Evolutionary conservation across 2,329 filamentous ascomycete species (phyloP).

Genomic region (Ustulina deusta): DNA sequence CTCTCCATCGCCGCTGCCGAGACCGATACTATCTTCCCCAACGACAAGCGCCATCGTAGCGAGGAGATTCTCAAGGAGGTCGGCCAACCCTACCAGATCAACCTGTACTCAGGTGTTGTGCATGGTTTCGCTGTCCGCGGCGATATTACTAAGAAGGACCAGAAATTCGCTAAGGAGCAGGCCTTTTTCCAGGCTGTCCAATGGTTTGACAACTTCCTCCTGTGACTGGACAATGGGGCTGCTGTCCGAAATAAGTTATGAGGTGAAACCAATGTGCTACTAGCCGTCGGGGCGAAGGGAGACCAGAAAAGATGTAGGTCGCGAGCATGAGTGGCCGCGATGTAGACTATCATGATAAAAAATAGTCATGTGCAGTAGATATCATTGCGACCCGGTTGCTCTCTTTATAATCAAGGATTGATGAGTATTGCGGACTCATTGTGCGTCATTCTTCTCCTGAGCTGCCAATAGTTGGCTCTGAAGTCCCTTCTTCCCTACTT

Average conservation of each 20-base stretch:
- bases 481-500: constrained; percentile 73
- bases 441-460: constrained; percentile 36
- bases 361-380: constrained; percentile 14
- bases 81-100: constrained; percentile 78
- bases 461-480: constrained; percentile 67
- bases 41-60: constrained; percentile 71
- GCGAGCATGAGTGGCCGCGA: neutral
- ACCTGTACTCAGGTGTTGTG: constrained; percentile 74
- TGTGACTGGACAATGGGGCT: constrained; percentile 34
- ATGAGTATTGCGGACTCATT: constrained; percentile 14
- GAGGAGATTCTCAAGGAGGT: constrained; percentile 71
- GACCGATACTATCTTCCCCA: constrained; percentile 74
- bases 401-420: neutral
- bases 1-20: constrained; percentile 75
- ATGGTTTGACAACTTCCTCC: constrained; percentile 73
- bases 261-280: neutral
- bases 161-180: constrained; percentile 81
- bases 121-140: constrained; percentile 82
- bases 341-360: constrained; percentile 10
- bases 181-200: constrained; percentile 81
- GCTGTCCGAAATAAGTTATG: constrained; percentile 29
- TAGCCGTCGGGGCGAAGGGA: neutral
- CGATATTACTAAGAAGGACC: constrained; percentile 67
- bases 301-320: neutral
- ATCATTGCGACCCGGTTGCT: constrained; percentile 17